Evolutionary conservation across 2,329 filamentous ascomycete genomes (phyloP).

Genomic region (Neonectria neomacrospora): DNA sequence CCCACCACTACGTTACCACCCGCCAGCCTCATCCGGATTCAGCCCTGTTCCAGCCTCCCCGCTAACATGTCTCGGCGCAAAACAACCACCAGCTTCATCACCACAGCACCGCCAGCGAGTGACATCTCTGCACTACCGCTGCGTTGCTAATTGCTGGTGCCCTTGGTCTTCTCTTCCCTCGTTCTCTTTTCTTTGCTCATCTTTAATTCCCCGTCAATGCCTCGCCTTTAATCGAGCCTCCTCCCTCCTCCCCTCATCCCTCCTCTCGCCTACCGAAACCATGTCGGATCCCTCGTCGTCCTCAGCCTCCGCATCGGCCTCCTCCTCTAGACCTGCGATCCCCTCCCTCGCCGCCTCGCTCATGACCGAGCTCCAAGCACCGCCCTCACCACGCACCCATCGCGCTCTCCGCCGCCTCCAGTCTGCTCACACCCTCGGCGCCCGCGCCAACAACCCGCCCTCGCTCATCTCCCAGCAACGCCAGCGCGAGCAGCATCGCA

Average conservation of each 20-base stretch:
- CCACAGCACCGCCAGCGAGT: conserved; percentile 11
- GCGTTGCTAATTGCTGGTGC: background rate
- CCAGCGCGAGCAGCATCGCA: conserved; percentile 57
- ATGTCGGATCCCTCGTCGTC: conserved; percentile 36
- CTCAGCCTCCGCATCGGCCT: conserved; percentile 21
- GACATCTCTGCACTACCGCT: background rate
- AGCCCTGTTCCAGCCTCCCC: conserved; percentile 29
- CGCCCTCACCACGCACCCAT: conserved; percentile 72
- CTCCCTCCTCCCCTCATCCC: no score
- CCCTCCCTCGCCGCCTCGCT: conserved; percentile 42
- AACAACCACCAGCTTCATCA: conserved; percentile 13
- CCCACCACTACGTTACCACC: conserved; percentile 4
- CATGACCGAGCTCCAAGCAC: conserved; percentile 61
- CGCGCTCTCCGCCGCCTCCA: conserved; percentile 78
- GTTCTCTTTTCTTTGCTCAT: background rate
- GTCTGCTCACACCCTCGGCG: conserved; percentile 76
- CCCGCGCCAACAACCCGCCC: conserved; percentile 61
- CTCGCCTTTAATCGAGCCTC: conserved; percentile 5
- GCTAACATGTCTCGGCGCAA: conserved; percentile 23
- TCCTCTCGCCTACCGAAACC: conserved; percentile 18
- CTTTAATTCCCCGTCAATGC: conserved; percentile 13
- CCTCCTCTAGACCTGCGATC: conserved; percentile 35
- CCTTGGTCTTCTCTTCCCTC: background rate
- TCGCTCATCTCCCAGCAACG: conserved; percentile 74
- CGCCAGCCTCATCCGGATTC: conserved; percentile 17